Conservation (phyloP, 2,329 filamentous ascomycete genomes). For the Microdochium nivale region DNA sequence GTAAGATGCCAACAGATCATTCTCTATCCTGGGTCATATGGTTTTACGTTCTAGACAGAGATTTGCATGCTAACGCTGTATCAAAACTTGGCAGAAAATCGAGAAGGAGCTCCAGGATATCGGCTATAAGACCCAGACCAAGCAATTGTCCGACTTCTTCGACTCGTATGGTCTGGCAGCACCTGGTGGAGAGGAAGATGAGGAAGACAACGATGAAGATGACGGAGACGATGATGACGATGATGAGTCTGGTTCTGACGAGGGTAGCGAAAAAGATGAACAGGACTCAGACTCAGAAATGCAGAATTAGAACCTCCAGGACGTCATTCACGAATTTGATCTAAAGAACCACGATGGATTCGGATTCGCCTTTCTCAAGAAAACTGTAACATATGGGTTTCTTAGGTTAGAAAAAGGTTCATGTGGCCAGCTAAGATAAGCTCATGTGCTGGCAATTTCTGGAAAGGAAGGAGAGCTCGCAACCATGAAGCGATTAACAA, state of each 20-base stretch:
- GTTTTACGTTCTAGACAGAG: too few species aligned
- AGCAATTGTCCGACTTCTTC: constrained; percentile 70
- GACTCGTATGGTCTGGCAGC: constrained; percentile 80
- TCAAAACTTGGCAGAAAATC: too few species aligned
- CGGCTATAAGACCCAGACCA: constrained; percentile 72
- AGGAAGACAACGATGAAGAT: constrained; percentile 12
- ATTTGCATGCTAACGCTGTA: too few species aligned
- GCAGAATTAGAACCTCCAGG: too few species aligned
- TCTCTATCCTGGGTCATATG: constrained; percentile 6
- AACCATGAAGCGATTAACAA: too few species aligned
- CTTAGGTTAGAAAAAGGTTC: too few species aligned
- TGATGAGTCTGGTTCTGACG: constrained; percentile 2
- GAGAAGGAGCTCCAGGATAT: constrained; percentile 63
- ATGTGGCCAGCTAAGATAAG: too few species aligned
- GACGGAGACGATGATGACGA: constrained; percentile 5
- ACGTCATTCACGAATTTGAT: too few species aligned
- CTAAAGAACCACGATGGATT: too few species aligned
- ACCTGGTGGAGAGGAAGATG: constrained; percentile 44
- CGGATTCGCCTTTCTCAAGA: too few species aligned
- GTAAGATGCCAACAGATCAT: constrained; percentile 39
- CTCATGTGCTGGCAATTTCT: background rate
- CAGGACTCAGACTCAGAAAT: background rate
- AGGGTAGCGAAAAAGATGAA: background rate
- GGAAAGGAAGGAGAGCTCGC: background rate
- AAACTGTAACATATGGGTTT: too few species aligned